These are phyloP conservation scores for Acer campestre DNA, from an alignment of 345 rosid genomes.

Conservation along the genomic window DNA sequence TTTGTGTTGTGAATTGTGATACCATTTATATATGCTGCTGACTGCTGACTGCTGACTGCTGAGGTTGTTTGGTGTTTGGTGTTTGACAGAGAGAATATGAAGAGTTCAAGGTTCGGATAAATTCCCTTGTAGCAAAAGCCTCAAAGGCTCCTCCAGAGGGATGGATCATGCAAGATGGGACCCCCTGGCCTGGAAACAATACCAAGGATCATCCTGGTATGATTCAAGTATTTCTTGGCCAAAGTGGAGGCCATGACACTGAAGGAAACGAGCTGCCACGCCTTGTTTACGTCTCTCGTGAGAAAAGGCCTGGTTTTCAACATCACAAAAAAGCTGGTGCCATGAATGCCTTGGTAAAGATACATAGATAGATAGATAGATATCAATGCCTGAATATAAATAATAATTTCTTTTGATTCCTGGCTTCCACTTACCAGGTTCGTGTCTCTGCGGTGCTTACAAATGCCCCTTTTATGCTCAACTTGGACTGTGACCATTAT, in stretches of 20 bases:
- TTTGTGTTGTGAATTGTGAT: constrained; percentile 23
- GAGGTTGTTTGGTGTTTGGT: neutral
- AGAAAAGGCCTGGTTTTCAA: constrained; percentile 81
- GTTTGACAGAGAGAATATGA: constrained; percentile 84
- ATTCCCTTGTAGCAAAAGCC: constrained; percentile 86
- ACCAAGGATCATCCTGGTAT: constrained; percentile 97
- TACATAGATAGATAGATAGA: neutral
- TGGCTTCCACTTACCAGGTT: constrained; percentile 46
- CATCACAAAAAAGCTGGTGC: constrained; percentile 99
- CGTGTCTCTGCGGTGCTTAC: constrained; percentile 87
- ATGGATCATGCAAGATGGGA: constrained; percentile 98
- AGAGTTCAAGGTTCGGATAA: constrained; percentile 92
- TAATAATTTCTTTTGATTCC: neutral
- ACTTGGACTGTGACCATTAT: constrained; percentile 93
- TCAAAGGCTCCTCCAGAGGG: constrained; percentile 83
- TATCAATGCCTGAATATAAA: neutral
- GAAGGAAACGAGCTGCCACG: constrained; percentile 86
- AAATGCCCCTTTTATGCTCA: constrained; percentile 89
- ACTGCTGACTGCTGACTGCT: too few relatives aligned
- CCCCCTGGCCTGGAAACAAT: constrained; percentile 99
- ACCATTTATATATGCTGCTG: too few relatives aligned
- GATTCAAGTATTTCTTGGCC: constrained; percentile 94
- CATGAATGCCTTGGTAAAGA: constrained; percentile 88
- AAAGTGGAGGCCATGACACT: constrained; percentile 80
- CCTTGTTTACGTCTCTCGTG: constrained; percentile 85